Conservation (phyloP, 495 filamentous ascomycete genomes). For the Darksidea phi region DNA sequence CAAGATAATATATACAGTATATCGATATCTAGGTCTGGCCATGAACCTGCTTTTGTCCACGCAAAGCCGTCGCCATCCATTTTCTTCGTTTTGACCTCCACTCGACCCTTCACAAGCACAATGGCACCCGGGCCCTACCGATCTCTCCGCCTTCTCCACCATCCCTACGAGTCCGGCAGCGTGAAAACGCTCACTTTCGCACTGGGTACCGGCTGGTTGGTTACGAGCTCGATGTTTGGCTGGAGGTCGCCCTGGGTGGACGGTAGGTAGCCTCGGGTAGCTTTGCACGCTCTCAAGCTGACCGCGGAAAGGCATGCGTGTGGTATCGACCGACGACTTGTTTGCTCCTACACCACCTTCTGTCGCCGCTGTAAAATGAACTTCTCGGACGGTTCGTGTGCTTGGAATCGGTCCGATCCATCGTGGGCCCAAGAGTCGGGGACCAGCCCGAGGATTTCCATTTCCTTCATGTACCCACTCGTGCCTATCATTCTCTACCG, state of each 20-base stretch:
- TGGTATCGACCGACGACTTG: no score
- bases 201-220: background rate
- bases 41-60: background rate
- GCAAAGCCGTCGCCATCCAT: background rate
- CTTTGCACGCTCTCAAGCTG: background rate
- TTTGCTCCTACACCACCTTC: no score
- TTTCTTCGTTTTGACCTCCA: background rate
- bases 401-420: no score
- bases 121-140: slow-evolving; percentile 1
- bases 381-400: no score
- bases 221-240: background rate
- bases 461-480: no score
- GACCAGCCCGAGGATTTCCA: no score
- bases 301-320: background rate
- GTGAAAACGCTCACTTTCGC: background rate
- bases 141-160: background rate
- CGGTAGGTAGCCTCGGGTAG: background rate
- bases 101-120: background rate
- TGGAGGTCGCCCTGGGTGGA: background rate
- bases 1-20: no score
- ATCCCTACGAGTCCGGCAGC: background rate
- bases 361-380: no score
- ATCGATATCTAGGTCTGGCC: no score
- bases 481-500: no score
- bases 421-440: no score